Evolutionary conservation across 169 alveolate species (phyloP), one percentile per base, ranked within the genome.

Genomic region (Eimeria praecox): DNA sequence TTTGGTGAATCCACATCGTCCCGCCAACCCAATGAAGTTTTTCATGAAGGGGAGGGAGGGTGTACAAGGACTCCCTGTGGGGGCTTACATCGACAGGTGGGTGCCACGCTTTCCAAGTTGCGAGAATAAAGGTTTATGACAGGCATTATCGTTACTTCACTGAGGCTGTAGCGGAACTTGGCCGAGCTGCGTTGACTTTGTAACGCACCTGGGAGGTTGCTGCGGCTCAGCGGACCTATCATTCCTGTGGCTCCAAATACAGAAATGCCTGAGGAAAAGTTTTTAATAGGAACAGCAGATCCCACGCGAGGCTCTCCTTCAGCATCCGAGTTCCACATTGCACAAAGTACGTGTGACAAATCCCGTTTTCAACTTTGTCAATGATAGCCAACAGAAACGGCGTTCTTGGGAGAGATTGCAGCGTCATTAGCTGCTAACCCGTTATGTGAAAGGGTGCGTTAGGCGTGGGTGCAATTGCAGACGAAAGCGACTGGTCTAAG

Each of bases 231-330:
- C 30, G 94, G 94, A 6, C 94, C 94, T 64, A 24, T 87, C n/a
- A 87, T 62, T 62, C 94, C 94, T 27, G 66, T 87, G 46, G 24
- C 54, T 64, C 82, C 94, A 40, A 59, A 87, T 59, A 87, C 94
- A 69, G 94, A 54, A n/a, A 87, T 42, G 44, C 94, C 62, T 62
- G 94, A 87, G 52, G 83, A 87, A 12, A 87, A 87, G 66, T 87
- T 87, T 33, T 54, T 87, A 42, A 87, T 62, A 35, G 94, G 94
- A 27, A 87, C 94, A 14, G 94, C 94, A 40, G 94, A 87, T 42
- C 94, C 82, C 12, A 87, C 78, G 30, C 80, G 94, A 22, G 94
- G 94, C 30, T 87, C 94, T 40, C 94, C 94, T 87, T 87, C 94
- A 9, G 94, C 94, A 4, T 87, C 94, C 46, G 94, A 87, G 75